phyloP scores from a whole-genome alignment of 108 stramenopile species.

The Cyclotella baltica region DNA sequence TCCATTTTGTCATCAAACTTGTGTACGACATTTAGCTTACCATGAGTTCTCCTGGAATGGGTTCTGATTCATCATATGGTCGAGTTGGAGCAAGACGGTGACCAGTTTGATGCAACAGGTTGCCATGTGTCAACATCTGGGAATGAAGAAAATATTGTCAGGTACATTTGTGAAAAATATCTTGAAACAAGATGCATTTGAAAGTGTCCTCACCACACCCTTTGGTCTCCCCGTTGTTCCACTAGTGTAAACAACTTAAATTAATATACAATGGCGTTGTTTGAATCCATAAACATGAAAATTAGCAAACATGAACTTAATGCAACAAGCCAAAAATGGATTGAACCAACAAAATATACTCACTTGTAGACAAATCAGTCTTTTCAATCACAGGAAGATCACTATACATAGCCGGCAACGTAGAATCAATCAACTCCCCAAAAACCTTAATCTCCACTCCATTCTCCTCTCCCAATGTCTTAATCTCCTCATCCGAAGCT shows the following conservation, averaged over 20 bases:
- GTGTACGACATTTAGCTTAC: too few relatives aligned
- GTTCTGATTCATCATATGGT: slow-evolving; percentile 80
- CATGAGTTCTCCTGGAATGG: slow-evolving; percentile 87
- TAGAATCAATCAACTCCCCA: slow-evolving; percentile 57
- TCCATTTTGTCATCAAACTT: too few relatives aligned
- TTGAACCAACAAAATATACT: slow-evolving; percentile 18
- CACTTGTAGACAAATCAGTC: slow-evolving; percentile 86
- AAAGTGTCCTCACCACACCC: slow-evolving; percentile 89
- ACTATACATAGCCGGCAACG: slow-evolving; percentile 36
- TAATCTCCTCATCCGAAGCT: slow-evolving; percentile 63
- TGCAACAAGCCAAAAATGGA: background rate
- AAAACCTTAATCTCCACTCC: slow-evolving; percentile 68
- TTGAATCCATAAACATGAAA: background rate
- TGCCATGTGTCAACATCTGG: slow-evolving; percentile 95
- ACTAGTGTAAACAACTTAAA: slow-evolving; percentile 88
- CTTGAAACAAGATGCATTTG: too few relatives aligned
- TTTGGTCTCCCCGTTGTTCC: slow-evolving; percentile 98
- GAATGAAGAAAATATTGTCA: background rate
- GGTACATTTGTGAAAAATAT: background rate
- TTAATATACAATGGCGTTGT: background rate
- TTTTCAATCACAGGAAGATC: slow-evolving; percentile 60
- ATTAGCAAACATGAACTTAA: background rate
- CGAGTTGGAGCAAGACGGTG: slow-evolving; percentile 77
- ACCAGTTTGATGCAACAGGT: slow-evolving; percentile 87
- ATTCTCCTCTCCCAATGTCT: slow-evolving; percentile 52